Evolutionary conservation across 176 grass and related monocot genomes (phyloP).

Genomic region (Oryza rufipogon): DNA sequence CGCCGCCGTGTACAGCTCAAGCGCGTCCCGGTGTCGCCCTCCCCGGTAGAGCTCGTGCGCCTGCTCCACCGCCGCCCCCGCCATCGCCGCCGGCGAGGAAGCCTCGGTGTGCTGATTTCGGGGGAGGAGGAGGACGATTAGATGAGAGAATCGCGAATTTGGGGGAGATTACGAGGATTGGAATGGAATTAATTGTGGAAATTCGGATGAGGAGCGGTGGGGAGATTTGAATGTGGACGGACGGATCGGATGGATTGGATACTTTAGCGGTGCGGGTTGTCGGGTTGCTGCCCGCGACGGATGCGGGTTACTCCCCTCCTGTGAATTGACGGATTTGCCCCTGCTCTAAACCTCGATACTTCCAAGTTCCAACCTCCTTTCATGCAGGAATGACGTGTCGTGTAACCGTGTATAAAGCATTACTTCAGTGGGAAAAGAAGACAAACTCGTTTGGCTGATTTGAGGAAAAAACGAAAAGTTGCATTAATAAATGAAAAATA

Average conservation of each 20-base stretch:
- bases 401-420: neutral
- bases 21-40: slow-evolving; percentile 80
- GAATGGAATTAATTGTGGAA: neutral
- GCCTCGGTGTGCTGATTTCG: neutral
- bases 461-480: too few relatives aligned
- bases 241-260: neutral
- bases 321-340: slow-evolving; percentile 30
- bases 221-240: slow-evolving; percentile 51
- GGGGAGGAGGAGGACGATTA: too few relatives aligned
- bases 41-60: slow-evolving; percentile 91
- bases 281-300: slow-evolving; percentile 43
- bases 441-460: too few relatives aligned
- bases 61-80: slow-evolving; percentile 55
- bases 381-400: neutral
- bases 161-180: slow-evolving; percentile 16
- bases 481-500: too few relatives aligned
- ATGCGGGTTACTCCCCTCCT: neutral
- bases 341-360: neutral
- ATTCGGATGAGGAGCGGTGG: slow-evolving; percentile 15
- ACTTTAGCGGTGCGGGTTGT: slow-evolving; percentile 32
- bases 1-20: slow-evolving; percentile 83
- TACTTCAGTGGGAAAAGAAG: too few relatives aligned
- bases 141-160: neutral
- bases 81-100: neutral
- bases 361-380: neutral